Evolutionary conservation across 2,329 filamentous ascomycete genomes (phyloP).

Genomic region (Epichloe uncinata): DNA sequence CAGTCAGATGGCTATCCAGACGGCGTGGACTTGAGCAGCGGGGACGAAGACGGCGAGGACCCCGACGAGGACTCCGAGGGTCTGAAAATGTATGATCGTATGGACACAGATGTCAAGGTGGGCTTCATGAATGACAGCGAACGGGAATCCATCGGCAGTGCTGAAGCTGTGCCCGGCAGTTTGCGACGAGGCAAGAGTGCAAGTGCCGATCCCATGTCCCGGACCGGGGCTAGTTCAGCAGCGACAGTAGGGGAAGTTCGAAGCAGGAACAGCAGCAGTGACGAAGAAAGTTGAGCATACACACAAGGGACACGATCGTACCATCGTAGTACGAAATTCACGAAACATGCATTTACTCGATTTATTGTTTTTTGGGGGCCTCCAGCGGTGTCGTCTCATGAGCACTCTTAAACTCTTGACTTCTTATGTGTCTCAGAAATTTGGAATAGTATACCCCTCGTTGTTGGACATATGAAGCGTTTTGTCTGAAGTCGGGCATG

Average conservation of each 20-base stretch:
- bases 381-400: not conserved
- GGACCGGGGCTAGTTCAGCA: constrained; percentile 22
- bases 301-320: not conserved
- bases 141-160: constrained; percentile 17
- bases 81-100: constrained; percentile 15
- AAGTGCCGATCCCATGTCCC: constrained; percentile 14
- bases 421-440: not conserved
- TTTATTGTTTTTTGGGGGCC: too few relatives aligned
- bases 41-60: constrained; percentile 29
- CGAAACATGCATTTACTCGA: not conserved
- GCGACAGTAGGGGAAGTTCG: constrained; percentile 27
- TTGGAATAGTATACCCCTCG: not conserved
- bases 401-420: rapidly evolving
- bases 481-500: not conserved
- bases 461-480: not conserved
- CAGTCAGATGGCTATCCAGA: constrained; percentile 29
- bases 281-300: constrained; percentile 1
- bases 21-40: constrained; percentile 26
- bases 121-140: not conserved
- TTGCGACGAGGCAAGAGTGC: constrained; percentile 20
- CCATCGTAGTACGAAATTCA: not conserved
- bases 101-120: constrained; percentile 6
- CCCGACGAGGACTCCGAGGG: constrained; percentile 19
- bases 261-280: constrained; percentile 24
- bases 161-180: constrained; percentile 20